Conservation (phyloP, 208 protist genomes). For the Leishmania tarentolae region DNA sequence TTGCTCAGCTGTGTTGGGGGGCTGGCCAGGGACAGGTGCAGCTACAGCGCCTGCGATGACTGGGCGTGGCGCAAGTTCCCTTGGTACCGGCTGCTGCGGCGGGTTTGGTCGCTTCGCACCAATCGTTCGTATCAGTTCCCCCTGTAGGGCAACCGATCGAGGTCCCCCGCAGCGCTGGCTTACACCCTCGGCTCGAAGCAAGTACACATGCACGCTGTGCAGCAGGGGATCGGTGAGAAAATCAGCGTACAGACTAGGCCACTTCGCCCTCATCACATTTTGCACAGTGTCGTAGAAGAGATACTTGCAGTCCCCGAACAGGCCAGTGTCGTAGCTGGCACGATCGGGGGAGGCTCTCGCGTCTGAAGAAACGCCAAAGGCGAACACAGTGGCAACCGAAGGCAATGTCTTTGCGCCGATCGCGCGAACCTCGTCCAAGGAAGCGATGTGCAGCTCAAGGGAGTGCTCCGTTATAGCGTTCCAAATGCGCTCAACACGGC, state of each 20-base stretch:
- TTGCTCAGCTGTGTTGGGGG: conserved; percentile 5
- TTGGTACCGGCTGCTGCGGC: not conserved
- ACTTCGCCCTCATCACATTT: conserved; percentile 12
- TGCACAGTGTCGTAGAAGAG: conserved; percentile 27
- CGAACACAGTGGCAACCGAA: not conserved
- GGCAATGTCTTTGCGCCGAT: conserved; percentile 10
- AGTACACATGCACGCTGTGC: conserved; percentile 33
- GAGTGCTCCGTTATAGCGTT: conserved; percentile 20
- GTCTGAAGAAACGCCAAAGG: not conserved
- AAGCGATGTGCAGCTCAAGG: conserved; percentile 14
- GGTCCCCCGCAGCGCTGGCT: conserved; percentile 1
- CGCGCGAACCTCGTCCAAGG: conserved; percentile 9
- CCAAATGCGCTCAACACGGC: conserved; percentile 21
- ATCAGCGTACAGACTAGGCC: conserved; percentile 11
- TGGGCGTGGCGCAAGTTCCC: not conserved
- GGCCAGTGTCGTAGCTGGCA: conserved; percentile 13
- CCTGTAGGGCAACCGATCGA: conserved; percentile 4
- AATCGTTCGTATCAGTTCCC: not conserved
- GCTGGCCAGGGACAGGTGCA: not conserved
- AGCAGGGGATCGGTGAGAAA: conserved; percentile 27
- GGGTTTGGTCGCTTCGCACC: conserved; percentile 6
- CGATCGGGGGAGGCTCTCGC: not conserved
- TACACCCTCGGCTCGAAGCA: conserved; percentile 29
- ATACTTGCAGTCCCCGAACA: conserved; percentile 12
- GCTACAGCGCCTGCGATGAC: not conserved